Base-by-base conservation (phyloP, 306 rosid species). In the Echinosophora koreensis region DNA sequence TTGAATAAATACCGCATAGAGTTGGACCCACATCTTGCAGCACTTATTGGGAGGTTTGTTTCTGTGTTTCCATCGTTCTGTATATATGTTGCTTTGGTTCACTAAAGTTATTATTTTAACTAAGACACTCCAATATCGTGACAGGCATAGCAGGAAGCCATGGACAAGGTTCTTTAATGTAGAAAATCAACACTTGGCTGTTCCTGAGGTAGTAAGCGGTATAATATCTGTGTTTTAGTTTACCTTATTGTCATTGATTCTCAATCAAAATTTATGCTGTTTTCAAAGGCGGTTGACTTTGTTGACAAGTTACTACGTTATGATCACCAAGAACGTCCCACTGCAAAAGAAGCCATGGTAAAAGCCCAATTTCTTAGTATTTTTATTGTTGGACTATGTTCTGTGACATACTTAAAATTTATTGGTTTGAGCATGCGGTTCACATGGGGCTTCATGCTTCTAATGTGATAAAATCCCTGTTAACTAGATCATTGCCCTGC, bases 331-430 rank as follows among this genome's bases (percentile, higher is more conserved):
- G 98, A 93, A 66, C 89, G 98, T 39, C 98, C 93, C 14, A 91
- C 98, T 44, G 97, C 98, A 49, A 93, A 88, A 82, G 98, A 93
- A 91, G 98, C 97, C 73, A 91, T 93, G 98, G 98, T 93, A 87
- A 84, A 52, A 35, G 28, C 68, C 8, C 17, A 14, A 17, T 81
- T 52, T 42, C 74, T 73, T 37, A 57, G 66, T 15, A 38, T 47
- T 38, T 69, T 32, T 35, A 11, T 42, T 60, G 12, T 37, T 42
- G 66, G 30, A 12, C 46, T 37, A 22, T 61, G 51, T 54, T 41
- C 2, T 1, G 28, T 15, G 47, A n/a, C 22, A 34, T 34, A 37
- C 13, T 60, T 18, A 16, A 30, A 55, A 44, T 28, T 8, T 73
- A 54, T 66, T 80, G 32, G 13, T 67, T 35, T 39, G 61, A 56